Base-by-base conservation (phyloP, 352 stramenopile species). In the Globisporangium cylindrosporum region DNA sequence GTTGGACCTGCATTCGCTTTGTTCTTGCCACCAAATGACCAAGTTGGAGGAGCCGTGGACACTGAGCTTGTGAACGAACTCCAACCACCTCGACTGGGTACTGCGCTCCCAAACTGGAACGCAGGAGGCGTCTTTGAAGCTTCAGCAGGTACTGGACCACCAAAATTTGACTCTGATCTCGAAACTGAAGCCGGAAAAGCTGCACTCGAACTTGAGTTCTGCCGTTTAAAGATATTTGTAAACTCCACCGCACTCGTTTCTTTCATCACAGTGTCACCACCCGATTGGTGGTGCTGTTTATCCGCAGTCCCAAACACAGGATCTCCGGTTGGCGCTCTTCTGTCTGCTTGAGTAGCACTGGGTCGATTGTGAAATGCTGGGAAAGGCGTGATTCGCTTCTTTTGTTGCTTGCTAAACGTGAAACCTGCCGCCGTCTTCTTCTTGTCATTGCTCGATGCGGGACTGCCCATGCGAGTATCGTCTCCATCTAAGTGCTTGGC, bases 261-360 rank as follows among this genome's bases (percentile, higher is more conserved):
- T 22, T 34, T 65, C 65, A 66, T 66, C 57, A 48, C 24, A 20
- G 65, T 34, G 65, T 70, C 57, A 27, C 18, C 34, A 62, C 7
- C 8, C 22, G 48, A 10, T 20, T 25, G 49, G 6, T 22, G 29
- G 1, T 46, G 48, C 29, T 32, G 22, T 7, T 38, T 12, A 12
- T 4, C 29, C 27, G 48, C 6, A 54, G 55, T 24, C 24, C 36
- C 34, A 43, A 69, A 24, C 14, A 25, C 24, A 57, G 38, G 14
- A 57, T 38, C 12, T 10, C 18, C 51, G 4, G n/a, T 6, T 43
- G 25, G 6, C 14, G 62, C 38, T 56, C 41, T 27, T 15, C 5
- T 43, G 54, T 29, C 14, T 55, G 59, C 24, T 24, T 34, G 36
- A 24, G 20, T 49, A 22, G 29, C 27, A 22, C 27, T 55, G 25